Evolutionary conservation across 805 yeast species (phyloP).

Genomic region (Starmerella scarabaei): DNA sequence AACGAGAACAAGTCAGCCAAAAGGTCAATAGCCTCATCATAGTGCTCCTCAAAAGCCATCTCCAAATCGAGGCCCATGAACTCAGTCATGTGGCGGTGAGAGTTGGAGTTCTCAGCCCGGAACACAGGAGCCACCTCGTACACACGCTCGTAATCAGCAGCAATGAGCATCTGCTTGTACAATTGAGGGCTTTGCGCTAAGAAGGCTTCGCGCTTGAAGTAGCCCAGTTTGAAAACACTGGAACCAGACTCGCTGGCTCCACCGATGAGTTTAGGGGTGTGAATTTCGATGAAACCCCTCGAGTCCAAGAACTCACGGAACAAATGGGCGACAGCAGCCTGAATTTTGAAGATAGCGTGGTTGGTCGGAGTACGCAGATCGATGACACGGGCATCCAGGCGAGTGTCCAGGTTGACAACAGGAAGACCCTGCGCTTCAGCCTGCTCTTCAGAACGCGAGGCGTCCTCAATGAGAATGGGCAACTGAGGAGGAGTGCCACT

Average conservation of each 20-base stretch:
- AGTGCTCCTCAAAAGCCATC: slow-evolving; percentile 97
- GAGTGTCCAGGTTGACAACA: slow-evolving; percentile 88
- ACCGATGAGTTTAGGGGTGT: slow-evolving; percentile 89
- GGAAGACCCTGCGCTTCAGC: slow-evolving; percentile 78
- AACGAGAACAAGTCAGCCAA: slow-evolving; percentile 67
- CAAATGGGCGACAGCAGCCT: slow-evolving; percentile 73
- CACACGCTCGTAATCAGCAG: slow-evolving; percentile 93
- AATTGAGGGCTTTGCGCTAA: slow-evolving; percentile 97
- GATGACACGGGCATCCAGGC: slow-evolving; percentile 88
- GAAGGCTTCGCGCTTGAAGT: slow-evolving; percentile 85
- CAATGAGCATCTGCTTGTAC: slow-evolving; percentile 94
- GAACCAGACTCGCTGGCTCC: slow-evolving; percentile 98
- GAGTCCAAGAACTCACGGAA: slow-evolving; percentile 74
- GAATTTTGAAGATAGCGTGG: slow-evolving; percentile 92
- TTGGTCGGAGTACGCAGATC: slow-evolving; percentile 94
- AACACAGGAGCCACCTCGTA: slow-evolving; percentile 96
- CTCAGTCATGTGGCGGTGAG: slow-evolving; percentile 99
- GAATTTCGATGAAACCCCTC: slow-evolving; percentile 74
- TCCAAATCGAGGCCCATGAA: slow-evolving; percentile 95
- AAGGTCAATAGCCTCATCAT: slow-evolving; percentile 69
- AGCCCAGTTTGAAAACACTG: slow-evolving; percentile 84
- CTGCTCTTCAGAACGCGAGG: slow-evolving; percentile 80
- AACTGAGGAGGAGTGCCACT: slow-evolving; percentile 83
- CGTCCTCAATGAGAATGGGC: slow-evolving; percentile 93
- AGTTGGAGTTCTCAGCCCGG: slow-evolving; percentile 98